Base-by-base conservation (phyloP, 768 basidiomycete species). In the Leccinum rimulosum region DNA sequence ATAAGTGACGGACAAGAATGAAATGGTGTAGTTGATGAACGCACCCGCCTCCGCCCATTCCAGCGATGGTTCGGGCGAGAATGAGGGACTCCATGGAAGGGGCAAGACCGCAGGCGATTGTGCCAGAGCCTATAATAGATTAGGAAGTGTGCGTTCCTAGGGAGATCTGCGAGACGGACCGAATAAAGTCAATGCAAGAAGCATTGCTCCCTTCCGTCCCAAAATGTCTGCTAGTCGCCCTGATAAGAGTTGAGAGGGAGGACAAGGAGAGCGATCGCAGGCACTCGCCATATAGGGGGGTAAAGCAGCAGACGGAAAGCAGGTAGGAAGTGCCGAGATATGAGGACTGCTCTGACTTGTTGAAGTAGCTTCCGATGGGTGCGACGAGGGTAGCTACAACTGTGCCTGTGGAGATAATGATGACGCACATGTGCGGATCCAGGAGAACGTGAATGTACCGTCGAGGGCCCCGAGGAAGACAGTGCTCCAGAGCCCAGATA, bases 41-140 rank as follows among this genome's bases (percentile, higher is more conserved):
- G 74, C 71, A 91, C 86, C 93, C 89, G 73, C 93, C 94, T 57
- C 94, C 93, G 57, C 92, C 94, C 85, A 93, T 91, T 52, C 95
- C 95, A 28, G 95, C 93, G 48, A 97, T 74, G 3, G 91, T 86
- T 12, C 95, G 84, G 57, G 89, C 91, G 45, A 80, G 79, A 61
- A 96, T 93, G 55, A 97, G 81, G 12, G 80, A 72, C 61, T 84
- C 81, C 95, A 98, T 96, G 6, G 87, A 89, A 9, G 89, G 85
- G 45, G 93, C 95, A 45, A 95, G 64, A 1, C 92, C 96, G 69
- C 95, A 98, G 15, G 87, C 79, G 45, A 93, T 78, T 2, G 94
- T 98, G 22, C 95, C 95, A 60, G 83, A 78, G 22, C 89, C 89
- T 91, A 68, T 38, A 47, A 61, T 61, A 35, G 53, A 66, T 68